Evolutionary conservation across 768 basidiomycete genomes (phyloP).

Genomic region (Boletus sp.): DNA sequence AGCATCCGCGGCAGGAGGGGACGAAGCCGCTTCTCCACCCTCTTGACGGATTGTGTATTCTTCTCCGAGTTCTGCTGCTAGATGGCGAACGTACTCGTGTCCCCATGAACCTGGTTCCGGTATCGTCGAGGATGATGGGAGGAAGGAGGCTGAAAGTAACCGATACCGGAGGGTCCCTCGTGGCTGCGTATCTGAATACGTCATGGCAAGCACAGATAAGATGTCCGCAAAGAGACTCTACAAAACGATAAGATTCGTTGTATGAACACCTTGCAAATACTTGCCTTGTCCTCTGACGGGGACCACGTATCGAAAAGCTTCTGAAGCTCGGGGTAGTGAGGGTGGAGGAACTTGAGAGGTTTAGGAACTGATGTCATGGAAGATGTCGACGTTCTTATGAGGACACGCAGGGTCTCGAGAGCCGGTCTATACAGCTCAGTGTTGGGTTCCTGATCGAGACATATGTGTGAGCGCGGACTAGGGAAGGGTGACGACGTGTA

Average conservation of each 20-base stretch:
- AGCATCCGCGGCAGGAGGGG: constrained; percentile 26
- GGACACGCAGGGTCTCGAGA: constrained; percentile 87
- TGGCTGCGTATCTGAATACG: constrained; percentile 96
- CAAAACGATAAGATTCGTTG: neutral
- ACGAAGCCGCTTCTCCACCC: constrained; percentile 36
- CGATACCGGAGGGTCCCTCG: constrained; percentile 95
- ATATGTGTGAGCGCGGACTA: constrained; percentile 12
- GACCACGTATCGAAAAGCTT: constrained; percentile 80
- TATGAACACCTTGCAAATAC: neutral
- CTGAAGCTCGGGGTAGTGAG: constrained; percentile 87
- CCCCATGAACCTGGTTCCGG: constrained; percentile 97
- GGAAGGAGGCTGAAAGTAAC: constrained; percentile 72
- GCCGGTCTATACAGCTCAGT: constrained; percentile 83
- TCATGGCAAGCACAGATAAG: constrained; percentile 98
- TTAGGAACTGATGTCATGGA: constrained; percentile 99
- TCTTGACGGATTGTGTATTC: constrained; percentile 79
- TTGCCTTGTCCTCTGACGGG: constrained; percentile 66
- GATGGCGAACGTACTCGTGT: constrained; percentile 96
- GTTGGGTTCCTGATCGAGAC: constrained; percentile 72
- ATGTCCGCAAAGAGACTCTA: constrained; percentile 96
- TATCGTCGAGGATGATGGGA: constrained; percentile 62
- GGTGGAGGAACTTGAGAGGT: constrained; percentile 96
- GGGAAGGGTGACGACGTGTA: constrained; percentile 35
- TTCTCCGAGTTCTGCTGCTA: constrained; percentile 94
- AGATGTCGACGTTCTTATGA: constrained; percentile 94